Evolutionary conservation across 352 stramenopile species (phyloP), one percentile per base, ranked within the genome.

Genomic region (Phytopythium aichiense): DNA sequence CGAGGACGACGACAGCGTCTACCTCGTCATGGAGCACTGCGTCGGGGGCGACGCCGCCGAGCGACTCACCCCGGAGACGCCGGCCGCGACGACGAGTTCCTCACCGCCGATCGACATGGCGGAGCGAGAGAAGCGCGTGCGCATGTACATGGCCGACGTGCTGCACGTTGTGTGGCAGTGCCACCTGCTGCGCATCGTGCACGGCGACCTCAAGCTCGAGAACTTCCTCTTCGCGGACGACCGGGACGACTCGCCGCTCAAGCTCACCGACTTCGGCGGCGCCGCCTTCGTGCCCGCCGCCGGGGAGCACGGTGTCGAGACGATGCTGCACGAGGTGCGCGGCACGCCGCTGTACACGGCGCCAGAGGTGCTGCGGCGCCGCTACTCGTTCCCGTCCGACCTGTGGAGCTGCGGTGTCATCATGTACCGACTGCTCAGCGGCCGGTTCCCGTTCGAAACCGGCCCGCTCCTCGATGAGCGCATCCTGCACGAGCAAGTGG

Each of bases 391-490:
- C 49, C 83, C 83, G 22, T 88, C 81, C 15, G 83, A 92, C 56
- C 67, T 92, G 57, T 92, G 83, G 83, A 92, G 83, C 56, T 92
- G 81, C 52, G 83, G 83, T 2, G 75, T 92, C 49, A 89, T 92
- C 59, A 72, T 92, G 20, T 89, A 89, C 65, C 79, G 79, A 12
- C 60, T 92, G 15, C 63, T 92, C 18, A 74, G 77, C 33, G 83
- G 83, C 0, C 64, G 70, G 4, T 92, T 88, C 61, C 83, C 83
- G 18, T 91, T 92, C 55, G 71, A 80, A 58, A 68, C 80, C 52
- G 79, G 79, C 30, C 49, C 64, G 28, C 58, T 92, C 20, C 64
- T 92, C 0, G 76, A 91, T 53, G 84, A 92, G 61, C 73, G 73
- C 12, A 92, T 92, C 57, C 33, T 76, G 31, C 57, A 81, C 20